A percentile compares a stretch with the other conserved stretches of the same genome.
phyloP scores from a whole-genome alignment of 2,329 filamentous ascomycete species.

The Sordariomycetes sp. region DNA sequence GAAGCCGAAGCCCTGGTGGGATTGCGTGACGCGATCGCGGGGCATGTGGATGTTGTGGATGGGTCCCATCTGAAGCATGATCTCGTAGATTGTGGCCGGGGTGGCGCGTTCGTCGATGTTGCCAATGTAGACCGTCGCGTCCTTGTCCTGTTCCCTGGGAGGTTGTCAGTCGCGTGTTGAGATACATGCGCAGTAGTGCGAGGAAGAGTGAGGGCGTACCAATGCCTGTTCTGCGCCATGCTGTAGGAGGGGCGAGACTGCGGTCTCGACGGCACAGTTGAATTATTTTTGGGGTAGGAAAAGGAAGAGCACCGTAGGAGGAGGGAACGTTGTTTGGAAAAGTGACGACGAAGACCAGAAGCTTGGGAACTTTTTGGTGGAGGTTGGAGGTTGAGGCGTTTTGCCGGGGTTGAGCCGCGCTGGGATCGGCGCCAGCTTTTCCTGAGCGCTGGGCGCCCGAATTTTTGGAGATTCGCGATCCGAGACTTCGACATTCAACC shows the following conservation, averaged over 20 bases:
- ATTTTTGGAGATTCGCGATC: slow-evolving; percentile 3
- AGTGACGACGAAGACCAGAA: slow-evolving; percentile 1
- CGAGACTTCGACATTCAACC: neutral
- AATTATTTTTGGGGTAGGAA: neutral
- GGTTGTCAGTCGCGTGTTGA: neutral
- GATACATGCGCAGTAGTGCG: neutral
- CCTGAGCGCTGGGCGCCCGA: slow-evolving; percentile 4
- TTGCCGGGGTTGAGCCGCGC: slow-evolving; percentile 21
- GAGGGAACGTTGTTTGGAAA: too few species aligned
- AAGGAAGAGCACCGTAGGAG: neutral
- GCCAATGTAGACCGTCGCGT: slow-evolving; percentile 94
- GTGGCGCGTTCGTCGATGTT: slow-evolving; percentile 96
- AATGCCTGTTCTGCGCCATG: slow-evolving; percentile 67
- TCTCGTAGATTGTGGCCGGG: slow-evolving; percentile 86
- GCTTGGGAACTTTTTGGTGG: slow-evolving; percentile 13
- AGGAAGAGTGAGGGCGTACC: slow-evolving; percentile 37
- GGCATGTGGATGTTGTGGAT: slow-evolving; percentile 98
- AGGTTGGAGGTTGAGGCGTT: slow-evolving; percentile 5
- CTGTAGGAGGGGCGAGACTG: slow-evolving; percentile 14
- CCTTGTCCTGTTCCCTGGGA: slow-evolving; percentile 91
- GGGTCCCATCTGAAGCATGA: slow-evolving; percentile 95
- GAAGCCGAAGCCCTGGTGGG: slow-evolving; percentile 96
- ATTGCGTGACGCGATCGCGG: slow-evolving; percentile 94
- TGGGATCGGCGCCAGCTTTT: slow-evolving; percentile 13
- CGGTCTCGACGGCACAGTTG: neutral